Evolutionary conservation across 2,329 filamentous ascomycete species (phyloP), one percentile per base, ranked within the genome.

Genomic region (Colletotrichum kahawae): DNA sequence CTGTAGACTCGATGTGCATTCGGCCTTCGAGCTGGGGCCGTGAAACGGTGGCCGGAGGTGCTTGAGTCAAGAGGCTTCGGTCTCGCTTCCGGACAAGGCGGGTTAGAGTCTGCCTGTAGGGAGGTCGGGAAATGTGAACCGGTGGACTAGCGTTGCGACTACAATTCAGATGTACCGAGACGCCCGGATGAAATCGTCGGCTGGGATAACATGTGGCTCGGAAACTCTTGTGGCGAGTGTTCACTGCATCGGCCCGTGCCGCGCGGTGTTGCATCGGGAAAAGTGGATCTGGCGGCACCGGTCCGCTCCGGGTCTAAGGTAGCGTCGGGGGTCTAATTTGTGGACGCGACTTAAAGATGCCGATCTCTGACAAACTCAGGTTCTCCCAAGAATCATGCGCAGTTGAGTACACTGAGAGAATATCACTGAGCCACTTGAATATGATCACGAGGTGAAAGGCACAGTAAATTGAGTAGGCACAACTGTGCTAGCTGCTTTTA

Each of bases 21-120:
- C 43, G 43, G n/a, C 3, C 3, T 2, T 13, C 0, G 12, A 13
- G 10, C 0, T 51, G n/a, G 0, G 0, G 4, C 43, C 12, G 43
- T 51, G n/a, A 51, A 51, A 51, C 43, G 12, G 12, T 7, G 43
- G n/a, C n/a, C n/a, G 43, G n/a, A 51, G n/a, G n/a, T 51, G 43
- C 12, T 13, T 51, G 43, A 51, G 43, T 51, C 43, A 51, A 2
- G 43, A 12, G n/a, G 0, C n/a, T 21, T 51, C 43, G 43, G 43
- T 51, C 43, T 51, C n/a, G 43, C 43, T 51, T 21, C 43, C 10
- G 43, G 43, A 21, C 10, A 24, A 21, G 43, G n/a, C n/a, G 38
- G 18, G 12, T 7, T n/a, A 12, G 38, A 48, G 38, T n/a, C 38
- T 16, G 38, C 31, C 31, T 34, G 4, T 13, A 12, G 14, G 13